Conservation (phyloP, 1,139 yeast genomes). For the Kurtzmaniella quercitrusa region DNA sequence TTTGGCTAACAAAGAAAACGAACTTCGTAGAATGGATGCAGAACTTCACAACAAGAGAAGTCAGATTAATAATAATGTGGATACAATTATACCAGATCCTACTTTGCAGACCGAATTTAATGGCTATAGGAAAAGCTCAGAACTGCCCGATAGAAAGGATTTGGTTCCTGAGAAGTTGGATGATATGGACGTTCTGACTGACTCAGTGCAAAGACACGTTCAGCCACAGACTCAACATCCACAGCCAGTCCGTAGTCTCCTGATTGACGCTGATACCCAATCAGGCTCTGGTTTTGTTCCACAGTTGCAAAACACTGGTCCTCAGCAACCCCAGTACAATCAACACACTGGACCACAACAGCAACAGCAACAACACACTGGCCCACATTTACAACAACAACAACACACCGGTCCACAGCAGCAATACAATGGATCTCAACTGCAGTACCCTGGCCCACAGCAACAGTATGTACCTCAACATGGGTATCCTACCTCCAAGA, state of each 20-base stretch:
- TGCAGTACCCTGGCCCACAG: constrained; percentile 6
- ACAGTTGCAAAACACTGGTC: constrained; percentile 5
- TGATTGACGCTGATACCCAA: not conserved
- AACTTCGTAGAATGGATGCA: not conserved
- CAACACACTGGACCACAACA: constrained; percentile 4
- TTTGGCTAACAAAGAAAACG: not conserved
- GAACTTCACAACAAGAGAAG: not conserved
- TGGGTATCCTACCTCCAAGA: constrained; percentile 1
- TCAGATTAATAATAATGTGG: not conserved
- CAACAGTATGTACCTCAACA: constrained; percentile 8
- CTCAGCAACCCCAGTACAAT: constrained; percentile 7
- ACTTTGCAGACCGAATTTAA: not conserved
- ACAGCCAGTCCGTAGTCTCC: constrained; percentile 5
- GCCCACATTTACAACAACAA: too few species aligned
- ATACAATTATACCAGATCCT: not conserved
- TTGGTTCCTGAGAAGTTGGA: not conserved
- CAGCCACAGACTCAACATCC: constrained; percentile 7
- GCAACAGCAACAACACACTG: constrained; percentile 3
- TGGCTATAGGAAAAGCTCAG: not conserved
- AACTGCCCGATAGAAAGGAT: not conserved
- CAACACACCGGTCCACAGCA: not conserved
- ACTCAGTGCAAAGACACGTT: not conserved
- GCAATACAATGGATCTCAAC: constrained; percentile 3
- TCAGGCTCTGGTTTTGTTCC: not conserved
- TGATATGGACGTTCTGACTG: not conserved